A percentile compares a stretch with the other conserved stretches of the same genome.
Evolutionary conservation across 108 stramenopile genomes (phyloP).

Genomic region (Pseudonitzschia delicatissima): DNA sequence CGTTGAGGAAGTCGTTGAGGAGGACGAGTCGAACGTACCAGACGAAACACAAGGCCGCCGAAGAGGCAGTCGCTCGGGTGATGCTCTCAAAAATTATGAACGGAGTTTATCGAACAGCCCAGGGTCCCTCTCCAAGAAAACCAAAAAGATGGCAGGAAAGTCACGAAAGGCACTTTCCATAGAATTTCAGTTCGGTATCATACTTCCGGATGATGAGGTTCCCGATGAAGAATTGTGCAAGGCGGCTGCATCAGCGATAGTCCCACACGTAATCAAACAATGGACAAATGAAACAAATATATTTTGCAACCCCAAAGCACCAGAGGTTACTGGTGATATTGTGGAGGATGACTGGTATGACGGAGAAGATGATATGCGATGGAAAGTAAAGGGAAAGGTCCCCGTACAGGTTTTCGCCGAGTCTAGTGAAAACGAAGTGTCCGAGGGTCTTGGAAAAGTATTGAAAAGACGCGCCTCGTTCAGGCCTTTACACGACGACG

Average conservation of each 20-base stretch:
- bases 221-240: not conserved
- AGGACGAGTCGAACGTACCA: too few relatives aligned
- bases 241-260: not conserved
- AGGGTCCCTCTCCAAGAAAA: too few relatives aligned
- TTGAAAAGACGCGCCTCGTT: not conserved
- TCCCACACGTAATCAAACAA: not conserved
- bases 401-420: not conserved
- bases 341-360: conserved; percentile 1
- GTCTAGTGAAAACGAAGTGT: not conserved
- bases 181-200: conserved; percentile 1
- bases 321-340: conserved; percentile 3
- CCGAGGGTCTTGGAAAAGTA: not conserved
- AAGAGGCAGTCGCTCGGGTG: too few relatives aligned
- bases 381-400: not conserved
- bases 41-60: too few relatives aligned
- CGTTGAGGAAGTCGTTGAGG: too few relatives aligned
- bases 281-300: conserved; percentile 10
- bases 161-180: not conserved
- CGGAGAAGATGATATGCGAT: not conserved
- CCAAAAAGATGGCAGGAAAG: too few relatives aligned
- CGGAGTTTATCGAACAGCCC: too few relatives aligned
- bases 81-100: too few relatives aligned
- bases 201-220: not conserved
- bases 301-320: not conserved
- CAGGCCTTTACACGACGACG: too few relatives aligned